Evolutionary conservation across 805 yeast species (phyloP), one percentile per base, ranked within the genome.

Genomic region (Nakazawaea pomicola): DNA sequence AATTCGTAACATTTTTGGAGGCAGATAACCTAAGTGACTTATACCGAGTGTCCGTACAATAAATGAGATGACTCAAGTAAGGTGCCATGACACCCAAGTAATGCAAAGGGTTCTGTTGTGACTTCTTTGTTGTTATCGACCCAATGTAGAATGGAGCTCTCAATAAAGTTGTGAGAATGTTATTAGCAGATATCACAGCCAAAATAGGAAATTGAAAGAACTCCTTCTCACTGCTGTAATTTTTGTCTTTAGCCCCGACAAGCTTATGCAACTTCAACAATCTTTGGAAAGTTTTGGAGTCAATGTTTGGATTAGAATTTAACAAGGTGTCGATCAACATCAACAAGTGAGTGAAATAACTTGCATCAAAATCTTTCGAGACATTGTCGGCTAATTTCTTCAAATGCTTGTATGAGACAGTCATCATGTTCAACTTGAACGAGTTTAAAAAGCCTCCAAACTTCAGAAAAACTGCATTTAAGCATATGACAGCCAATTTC

Each of bases 401-500:
- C 31, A 62, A 28, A 42, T 60, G 57, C 42, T 58, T 61, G 44
- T 63, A 62, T 6, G 54, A 24, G 4, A 53, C 29, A 6, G 57
- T 57, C 19, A 61, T 41, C 18, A 62, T 27, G 6, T 49, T 47
- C 19, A 35, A 39, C 39, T 63, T 63, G 40, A 40, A 51, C 9
- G 59, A 54, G 36, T 60, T 62, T 17, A 63, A 47, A 28, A 63
- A 63, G 1, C 68, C 68, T 33, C 53, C 52, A 38, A 63, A 63
- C 31, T 51, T 54, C 12, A 54, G 48, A 35, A 59, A 59, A 2
- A 62, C 45, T 14, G 49, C 45, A 40, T 58, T 60, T 20, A 63
- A 44, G 10, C 58, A 28, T 4, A 59, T 48, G 15, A 57, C 37
- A 14, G 61, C 50, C 21, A 58, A 16, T 7, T 18, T 21, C 41